Conservation (phyloP, 345 rosid species). For the Bruguiera sexangula region DNA sequence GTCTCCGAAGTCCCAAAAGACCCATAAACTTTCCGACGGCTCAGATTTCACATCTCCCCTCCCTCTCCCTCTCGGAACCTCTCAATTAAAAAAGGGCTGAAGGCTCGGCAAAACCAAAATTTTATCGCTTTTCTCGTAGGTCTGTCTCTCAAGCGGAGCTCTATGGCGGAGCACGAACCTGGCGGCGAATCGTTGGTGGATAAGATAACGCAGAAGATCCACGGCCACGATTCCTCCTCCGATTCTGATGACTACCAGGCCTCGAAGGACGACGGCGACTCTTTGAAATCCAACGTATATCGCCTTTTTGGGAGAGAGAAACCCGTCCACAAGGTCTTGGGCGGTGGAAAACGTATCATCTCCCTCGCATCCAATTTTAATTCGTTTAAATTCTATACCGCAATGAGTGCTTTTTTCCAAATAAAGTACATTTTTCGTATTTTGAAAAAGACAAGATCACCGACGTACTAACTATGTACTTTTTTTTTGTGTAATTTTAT, state of each 20-base stretch:
- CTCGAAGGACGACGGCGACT: conserved; percentile 21
- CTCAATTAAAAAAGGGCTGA: too few species aligned
- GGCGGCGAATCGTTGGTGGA: conserved; percentile 44
- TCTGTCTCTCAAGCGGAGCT: conserved; percentile 14
- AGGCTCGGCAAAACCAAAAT: too few species aligned
- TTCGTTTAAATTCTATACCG: too few species aligned
- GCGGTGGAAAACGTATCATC: conserved; percentile 37
- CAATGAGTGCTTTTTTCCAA: too few species aligned
- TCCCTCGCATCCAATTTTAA: neutral
- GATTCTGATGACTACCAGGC: conserved; percentile 57
- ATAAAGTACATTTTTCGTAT: too few species aligned
- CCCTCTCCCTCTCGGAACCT: too few species aligned
- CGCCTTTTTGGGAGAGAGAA: conserved; percentile 36
- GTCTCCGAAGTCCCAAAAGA: too few species aligned
- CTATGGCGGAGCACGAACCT: conserved; percentile 43
- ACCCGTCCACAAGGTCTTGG: conserved; percentile 39
- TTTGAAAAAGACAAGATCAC: too few species aligned
- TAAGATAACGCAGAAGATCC: conserved; percentile 54
- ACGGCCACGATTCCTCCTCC: conserved; percentile 45
- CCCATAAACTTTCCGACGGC: too few species aligned
- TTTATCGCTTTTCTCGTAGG: neutral
- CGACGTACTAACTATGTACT: too few species aligned
- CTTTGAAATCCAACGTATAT: conserved; percentile 36
- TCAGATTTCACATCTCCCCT: too few species aligned
- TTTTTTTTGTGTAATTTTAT: too few species aligned